Evolutionary conservation across 805 yeast species (phyloP).

Genomic region (Metschnikowia borealis): DNA sequence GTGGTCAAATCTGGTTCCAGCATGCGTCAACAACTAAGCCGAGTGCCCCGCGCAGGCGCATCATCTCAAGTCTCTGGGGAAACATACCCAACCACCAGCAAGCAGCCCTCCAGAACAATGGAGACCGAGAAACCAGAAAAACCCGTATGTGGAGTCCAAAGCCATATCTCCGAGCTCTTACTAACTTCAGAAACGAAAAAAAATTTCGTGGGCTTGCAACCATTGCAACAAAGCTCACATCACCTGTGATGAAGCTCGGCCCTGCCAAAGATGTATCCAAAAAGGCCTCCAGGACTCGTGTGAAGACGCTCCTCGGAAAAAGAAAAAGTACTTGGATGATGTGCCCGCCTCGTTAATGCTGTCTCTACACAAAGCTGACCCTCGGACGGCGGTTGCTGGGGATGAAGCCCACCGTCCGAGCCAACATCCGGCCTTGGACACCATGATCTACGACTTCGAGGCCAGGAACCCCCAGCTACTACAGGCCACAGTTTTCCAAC

Average conservation of each 20-base stretch:
- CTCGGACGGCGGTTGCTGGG: not conserved
- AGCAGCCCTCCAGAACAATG: not conserved
- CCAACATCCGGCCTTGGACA: not conserved
- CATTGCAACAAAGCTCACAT: slow-evolving; percentile 90
- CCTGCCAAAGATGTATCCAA: slow-evolving; percentile 73
- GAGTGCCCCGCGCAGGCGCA: slow-evolving; percentile 6
- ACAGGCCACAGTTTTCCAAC: slow-evolving; percentile 16
- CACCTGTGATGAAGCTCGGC: slow-evolving; percentile 83
- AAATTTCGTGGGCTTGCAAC: slow-evolving; percentile 82
- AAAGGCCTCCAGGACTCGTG: slow-evolving; percentile 69
- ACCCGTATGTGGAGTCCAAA: not conserved
- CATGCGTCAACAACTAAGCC: not conserved
- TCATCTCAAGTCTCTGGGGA: slow-evolving; percentile 5
- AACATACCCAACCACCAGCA: not conserved
- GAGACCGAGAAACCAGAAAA: slow-evolving; percentile 2
- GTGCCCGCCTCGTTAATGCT: slow-evolving; percentile 21
- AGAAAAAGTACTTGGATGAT: slow-evolving; percentile 74
- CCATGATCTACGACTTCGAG: slow-evolving; percentile 3
- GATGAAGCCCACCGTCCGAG: not conserved
- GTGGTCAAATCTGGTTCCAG: not conserved
- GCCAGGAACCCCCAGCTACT: slow-evolving; percentile 3
- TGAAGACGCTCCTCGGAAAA: slow-evolving; percentile 84
- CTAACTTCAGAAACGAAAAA: slow-evolving; percentile 37
- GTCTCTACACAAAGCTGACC: not conserved
- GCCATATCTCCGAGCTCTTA: not conserved